A percentile compares a stretch with the other conserved stretches of the same genome.
These are phyloP conservation scores for Tulasnella sp. DNA, from an alignment of 768 basidiomycete species.

Conservation along the genomic window DNA sequence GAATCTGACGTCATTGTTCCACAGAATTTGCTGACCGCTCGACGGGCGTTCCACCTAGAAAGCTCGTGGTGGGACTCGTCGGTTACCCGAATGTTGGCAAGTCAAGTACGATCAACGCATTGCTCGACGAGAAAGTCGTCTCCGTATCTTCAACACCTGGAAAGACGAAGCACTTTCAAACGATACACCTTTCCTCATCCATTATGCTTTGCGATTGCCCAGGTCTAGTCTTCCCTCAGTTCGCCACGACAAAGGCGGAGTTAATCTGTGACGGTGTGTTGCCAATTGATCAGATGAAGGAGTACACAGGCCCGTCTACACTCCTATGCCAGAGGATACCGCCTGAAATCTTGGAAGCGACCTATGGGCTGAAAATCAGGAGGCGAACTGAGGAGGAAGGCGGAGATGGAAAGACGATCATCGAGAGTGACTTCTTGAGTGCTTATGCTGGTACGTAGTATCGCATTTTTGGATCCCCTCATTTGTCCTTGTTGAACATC, in stretches of 20 bases:
- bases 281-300: slow-evolving; percentile 94
- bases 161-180: slow-evolving; percentile 99
- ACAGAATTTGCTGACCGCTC: slow-evolving; percentile 47
- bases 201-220: slow-evolving; percentile 94
- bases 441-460: slow-evolving; percentile 78
- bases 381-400: slow-evolving; percentile 62
- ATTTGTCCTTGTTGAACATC: background rate
- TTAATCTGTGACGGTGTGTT: slow-evolving; percentile 93
- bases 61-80: slow-evolving; percentile 77
- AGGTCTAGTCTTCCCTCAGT: slow-evolving; percentile 95
- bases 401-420: slow-evolving; percentile 50
- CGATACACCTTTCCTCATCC: slow-evolving; percentile 80
- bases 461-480: background rate
- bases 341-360: slow-evolving; percentile 72
- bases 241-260: slow-evolving; percentile 92
- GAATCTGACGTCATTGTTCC: slow-evolving; percentile 12
- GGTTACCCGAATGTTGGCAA: slow-evolving; percentile 99
- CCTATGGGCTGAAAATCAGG: slow-evolving; percentile 74
- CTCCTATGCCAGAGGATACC: slow-evolving; percentile 73
- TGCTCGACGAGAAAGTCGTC: slow-evolving; percentile 93
- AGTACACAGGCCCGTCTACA: slow-evolving; percentile 75
- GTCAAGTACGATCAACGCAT: slow-evolving; percentile 93
- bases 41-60: slow-evolving; percentile 45
- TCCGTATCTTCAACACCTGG: slow-evolving; percentile 97
- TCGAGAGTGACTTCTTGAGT: slow-evolving; percentile 71